Conservation (phyloP, 1,139 yeast genomes). For the Debaryomycetaceae sp. region DNA sequence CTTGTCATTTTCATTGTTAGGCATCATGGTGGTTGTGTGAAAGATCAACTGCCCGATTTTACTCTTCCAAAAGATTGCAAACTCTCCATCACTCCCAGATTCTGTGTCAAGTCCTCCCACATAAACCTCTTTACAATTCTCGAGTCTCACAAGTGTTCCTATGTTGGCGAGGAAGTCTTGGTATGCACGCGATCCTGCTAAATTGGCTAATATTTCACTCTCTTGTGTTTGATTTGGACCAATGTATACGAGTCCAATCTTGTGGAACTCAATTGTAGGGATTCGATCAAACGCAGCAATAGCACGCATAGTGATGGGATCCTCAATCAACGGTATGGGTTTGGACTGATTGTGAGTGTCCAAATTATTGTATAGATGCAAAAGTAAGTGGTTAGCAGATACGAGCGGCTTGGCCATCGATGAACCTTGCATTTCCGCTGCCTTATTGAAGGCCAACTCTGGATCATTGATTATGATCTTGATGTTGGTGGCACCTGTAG, state of each 20-base stretch:
- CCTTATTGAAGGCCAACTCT: background rate
- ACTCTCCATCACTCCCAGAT: constrained; percentile 69
- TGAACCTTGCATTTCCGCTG: too few species aligned
- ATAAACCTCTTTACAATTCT: constrained; percentile 52
- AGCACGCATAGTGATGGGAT: constrained; percentile 53
- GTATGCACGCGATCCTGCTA: constrained; percentile 61
- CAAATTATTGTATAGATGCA: constrained; percentile 29
- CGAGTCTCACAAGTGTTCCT: constrained; percentile 57
- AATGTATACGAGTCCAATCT: constrained; percentile 72
- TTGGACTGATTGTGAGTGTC: constrained; percentile 17
- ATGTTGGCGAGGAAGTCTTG: constrained; percentile 53
- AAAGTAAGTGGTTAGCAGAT: constrained; percentile 26
- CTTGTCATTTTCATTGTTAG: constrained; percentile 41
- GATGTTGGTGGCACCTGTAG: constrained; percentile 45
- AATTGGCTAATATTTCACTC: constrained; percentile 59
- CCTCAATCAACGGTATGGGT: constrained; percentile 41
- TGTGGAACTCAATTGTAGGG: constrained; percentile 76
- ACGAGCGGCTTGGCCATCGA: constrained; percentile 11
- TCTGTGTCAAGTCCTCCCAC: constrained; percentile 79
- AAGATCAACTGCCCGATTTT: constrained; percentile 68
- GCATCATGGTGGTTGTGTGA: constrained; percentile 83
- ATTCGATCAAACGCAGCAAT: constrained; percentile 65
- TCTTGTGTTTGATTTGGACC: constrained; percentile 65
- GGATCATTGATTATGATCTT: background rate
- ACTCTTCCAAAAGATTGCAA: constrained; percentile 70